These are phyloP conservation scores for Candida mattraensis DNA, from an alignment of 805 yeast species.

Conservation along the genomic window DNA sequence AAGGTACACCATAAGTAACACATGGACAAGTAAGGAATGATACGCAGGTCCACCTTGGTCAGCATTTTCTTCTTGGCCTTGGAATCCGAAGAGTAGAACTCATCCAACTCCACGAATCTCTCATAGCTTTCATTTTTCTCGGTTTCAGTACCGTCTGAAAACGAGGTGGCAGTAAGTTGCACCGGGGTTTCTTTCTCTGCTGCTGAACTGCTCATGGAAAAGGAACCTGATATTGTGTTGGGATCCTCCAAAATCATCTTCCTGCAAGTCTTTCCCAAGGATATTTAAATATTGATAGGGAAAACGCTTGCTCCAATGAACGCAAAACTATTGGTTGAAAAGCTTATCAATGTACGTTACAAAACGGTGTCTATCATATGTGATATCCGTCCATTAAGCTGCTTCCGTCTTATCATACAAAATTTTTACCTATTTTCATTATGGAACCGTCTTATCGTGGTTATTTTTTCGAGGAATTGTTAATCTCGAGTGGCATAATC, in stretches of 20 bases:
- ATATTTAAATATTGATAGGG: too few relatives aligned
- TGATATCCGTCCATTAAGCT: too few relatives aligned
- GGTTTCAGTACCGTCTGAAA: conserved; percentile 5
- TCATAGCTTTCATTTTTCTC: conserved; percentile 12
- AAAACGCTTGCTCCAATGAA: conserved; percentile 1
- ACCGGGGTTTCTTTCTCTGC: conserved; percentile 9
- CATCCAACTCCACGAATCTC: conserved; percentile 14
- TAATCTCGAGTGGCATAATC: too few relatives aligned
- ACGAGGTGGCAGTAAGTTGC: conserved; percentile 7
- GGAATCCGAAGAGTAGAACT: conserved; percentile 18
- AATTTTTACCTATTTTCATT: too few relatives aligned
- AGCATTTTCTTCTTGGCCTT: conserved; percentile 25
- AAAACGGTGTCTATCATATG: conserved; percentile 2
- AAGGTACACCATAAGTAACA: conserved; percentile 31
- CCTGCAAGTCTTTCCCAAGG: too few relatives aligned
- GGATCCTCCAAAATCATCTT: too few relatives aligned
- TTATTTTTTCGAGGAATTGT: too few relatives aligned
- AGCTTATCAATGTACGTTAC: conserved; percentile 1
- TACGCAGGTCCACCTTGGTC: conserved; percentile 26
- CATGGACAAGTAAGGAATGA: conserved; percentile 29
- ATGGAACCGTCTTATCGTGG: conserved; percentile 1
- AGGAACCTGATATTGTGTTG: too few relatives aligned
- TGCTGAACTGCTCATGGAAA: background rate
- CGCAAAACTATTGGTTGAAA: conserved; percentile 1
- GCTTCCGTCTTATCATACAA: too few relatives aligned